A percentile compares a stretch with the other conserved stretches of the same genome.
Conservation (phyloP, 805 yeast genomes). For the Metschnikowia cubensis region DNA sequence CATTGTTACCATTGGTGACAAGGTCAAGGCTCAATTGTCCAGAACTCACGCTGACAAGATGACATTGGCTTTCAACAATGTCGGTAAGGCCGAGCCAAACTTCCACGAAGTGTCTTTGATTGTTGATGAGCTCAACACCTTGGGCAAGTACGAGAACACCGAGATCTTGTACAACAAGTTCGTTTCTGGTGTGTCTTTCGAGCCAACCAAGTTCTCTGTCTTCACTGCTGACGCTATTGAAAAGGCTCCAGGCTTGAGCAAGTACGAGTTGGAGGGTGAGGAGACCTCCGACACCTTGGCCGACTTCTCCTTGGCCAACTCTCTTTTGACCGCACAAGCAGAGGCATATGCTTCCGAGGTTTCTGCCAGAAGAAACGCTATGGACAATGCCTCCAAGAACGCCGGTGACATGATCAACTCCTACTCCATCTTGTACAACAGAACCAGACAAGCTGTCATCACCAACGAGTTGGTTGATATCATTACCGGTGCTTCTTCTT, state of each 20-base stretch:
- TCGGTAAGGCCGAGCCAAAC: slow-evolving; percentile 96
- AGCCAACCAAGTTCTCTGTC: slow-evolving; percentile 68
- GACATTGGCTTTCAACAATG: slow-evolving; percentile 77
- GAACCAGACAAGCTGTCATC: slow-evolving; percentile 39
- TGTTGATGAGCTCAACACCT: slow-evolving; percentile 73
- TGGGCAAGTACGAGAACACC: slow-evolving; percentile 69
- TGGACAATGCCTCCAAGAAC: slow-evolving; percentile 99
- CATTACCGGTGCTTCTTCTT: slow-evolving; percentile 98
- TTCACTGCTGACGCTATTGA: slow-evolving; percentile 69
- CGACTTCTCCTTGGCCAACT: slow-evolving; percentile 87
- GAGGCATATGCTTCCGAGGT: slow-evolving; percentile 98
- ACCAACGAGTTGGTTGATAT: slow-evolving; percentile 96
- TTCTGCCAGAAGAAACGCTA: slow-evolving; percentile 98
- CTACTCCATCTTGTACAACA: slow-evolving; percentile 96
- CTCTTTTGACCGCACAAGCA: slow-evolving; percentile 85
- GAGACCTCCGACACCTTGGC: slow-evolving; percentile 67
- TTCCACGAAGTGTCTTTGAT: slow-evolving; percentile 86
- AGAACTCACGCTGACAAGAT: slow-evolving; percentile 74
- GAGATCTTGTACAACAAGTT: slow-evolving; percentile 86
- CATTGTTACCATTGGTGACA: slow-evolving; percentile 89
- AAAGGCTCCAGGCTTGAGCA: slow-evolving; percentile 78
- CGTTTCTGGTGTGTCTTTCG: slow-evolving; percentile 83
- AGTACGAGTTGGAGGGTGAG: slow-evolving; percentile 71
- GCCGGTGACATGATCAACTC: slow-evolving; percentile 98
- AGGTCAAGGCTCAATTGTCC: slow-evolving; percentile 79